Evolutionary conservation across 139 green algal genomes (phyloP), one percentile per base, ranked within the genome.

Genomic region (Protoeuglena noctilucae): DNA sequence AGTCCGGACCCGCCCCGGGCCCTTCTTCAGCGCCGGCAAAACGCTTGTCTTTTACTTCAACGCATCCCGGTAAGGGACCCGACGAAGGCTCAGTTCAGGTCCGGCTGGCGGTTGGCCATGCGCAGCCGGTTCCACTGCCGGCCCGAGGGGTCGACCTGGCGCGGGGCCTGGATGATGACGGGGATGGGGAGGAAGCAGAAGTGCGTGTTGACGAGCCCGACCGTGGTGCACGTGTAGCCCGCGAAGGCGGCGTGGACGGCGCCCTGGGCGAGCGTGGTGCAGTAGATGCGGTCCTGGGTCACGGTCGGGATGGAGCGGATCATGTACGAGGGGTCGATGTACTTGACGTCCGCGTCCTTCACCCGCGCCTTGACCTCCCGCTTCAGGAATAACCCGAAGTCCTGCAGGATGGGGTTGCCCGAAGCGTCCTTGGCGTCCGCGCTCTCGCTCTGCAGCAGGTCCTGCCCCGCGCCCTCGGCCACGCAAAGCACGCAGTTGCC

Each of bases 241-340:
- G 83, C 88, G 76, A 97, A 96, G 1, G 88, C 86, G 4, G 70
- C 88, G 58, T 97, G 89, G 48, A 97, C 86, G 16, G 89, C 83
- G 46, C 84, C 85, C 63, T 97, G 88, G 1, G 81, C 89, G 56
- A 97, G 67, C 47, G 88, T 76, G 68, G 89, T 92, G 76, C 84
- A 93, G 71, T 94, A 93, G 57, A 92, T 88, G 56, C 84, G 78
- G 73, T 96, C 88, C 34, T 71, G 79, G 40, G 73, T 74, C 50
- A 79, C 93, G 28, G 79, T 87, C 34, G 82, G 73, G 28, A 93
- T 83, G 14, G 84, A 80, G 18, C 89, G 69, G 53, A 96, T 91
- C 68, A 95, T 88, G 78, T 92, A 94, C 3, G 73, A 83, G n/a
- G 83, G 83, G 63, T 93, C 82, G 43, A 91, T 88, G 70, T 88